Evolutionary conservation across 768 basidiomycete species (phyloP).

Genomic region (Dioszegia aurantiaca): DNA sequence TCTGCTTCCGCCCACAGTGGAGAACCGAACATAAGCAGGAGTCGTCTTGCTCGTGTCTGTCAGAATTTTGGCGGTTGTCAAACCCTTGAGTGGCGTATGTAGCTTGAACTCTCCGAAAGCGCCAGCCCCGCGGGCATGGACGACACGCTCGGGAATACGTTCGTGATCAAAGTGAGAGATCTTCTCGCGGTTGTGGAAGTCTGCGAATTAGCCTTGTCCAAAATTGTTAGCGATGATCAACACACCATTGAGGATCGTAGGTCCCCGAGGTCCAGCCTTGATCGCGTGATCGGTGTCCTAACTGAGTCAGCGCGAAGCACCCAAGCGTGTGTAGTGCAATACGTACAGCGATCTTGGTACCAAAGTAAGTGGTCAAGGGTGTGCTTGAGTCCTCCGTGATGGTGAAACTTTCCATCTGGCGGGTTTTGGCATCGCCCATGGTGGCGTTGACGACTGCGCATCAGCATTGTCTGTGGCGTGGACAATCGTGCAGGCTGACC

Average conservation of each 20-base stretch:
- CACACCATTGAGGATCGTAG: constrained; percentile 61
- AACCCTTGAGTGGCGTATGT: constrained; percentile 67
- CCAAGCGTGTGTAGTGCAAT: background rate
- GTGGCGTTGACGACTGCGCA: constrained; percentile 39
- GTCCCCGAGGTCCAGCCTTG: constrained; percentile 58
- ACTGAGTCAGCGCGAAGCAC: background rate
- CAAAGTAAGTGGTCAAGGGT: constrained; percentile 50
- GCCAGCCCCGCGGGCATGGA: constrained; percentile 54
- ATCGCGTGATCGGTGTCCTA: constrained; percentile 50
- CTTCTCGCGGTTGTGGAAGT: constrained; percentile 69
- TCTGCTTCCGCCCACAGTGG: constrained; percentile 72
- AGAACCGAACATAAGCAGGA: constrained; percentile 77
- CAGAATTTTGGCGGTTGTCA: constrained; percentile 64
- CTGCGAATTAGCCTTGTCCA: constrained; percentile 9
- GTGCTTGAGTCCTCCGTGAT: constrained; percentile 28
- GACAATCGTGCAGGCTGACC: background rate
- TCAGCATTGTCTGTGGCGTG: background rate
- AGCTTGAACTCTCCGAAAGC: constrained; percentile 83
- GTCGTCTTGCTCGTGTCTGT: constrained; percentile 71
- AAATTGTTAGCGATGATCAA: constrained; percentile 15
- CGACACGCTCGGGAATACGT: constrained; percentile 75
- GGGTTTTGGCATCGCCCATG: constrained; percentile 48
- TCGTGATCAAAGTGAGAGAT: constrained; percentile 80
- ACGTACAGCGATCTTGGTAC: constrained; percentile 45
- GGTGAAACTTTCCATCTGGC: constrained; percentile 45